Evolutionary conservation across 768 basidiomycete species (phyloP).

Genomic region (Suillus subaureus): DNA sequence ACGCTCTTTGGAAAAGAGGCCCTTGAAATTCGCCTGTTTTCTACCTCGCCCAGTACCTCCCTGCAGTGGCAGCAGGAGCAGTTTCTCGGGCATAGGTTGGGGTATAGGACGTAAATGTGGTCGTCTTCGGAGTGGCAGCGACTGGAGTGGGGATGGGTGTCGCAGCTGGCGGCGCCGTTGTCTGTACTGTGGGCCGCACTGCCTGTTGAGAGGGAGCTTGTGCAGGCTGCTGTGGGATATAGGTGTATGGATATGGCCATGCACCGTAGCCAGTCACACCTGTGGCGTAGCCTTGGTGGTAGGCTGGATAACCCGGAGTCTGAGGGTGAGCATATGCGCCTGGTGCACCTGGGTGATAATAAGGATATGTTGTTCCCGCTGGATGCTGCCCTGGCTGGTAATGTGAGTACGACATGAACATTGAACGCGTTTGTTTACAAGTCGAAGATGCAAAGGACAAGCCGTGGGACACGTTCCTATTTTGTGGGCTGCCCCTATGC

Average conservation of each 20-base stretch:
- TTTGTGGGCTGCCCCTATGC: conserved; percentile 5
- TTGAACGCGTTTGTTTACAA: conserved; percentile 5
- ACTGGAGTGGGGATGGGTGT: conserved; percentile 33
- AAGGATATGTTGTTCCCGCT: conserved; percentile 59
- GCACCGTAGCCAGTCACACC: conserved; percentile 68
- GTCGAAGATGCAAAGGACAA: background rate
- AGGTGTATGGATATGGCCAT: conserved; percentile 73
- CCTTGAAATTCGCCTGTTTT: conserved; percentile 71
- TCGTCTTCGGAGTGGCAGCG: conserved; percentile 36
- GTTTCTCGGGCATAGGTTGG: conserved; percentile 55
- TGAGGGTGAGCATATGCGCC: conserved; percentile 41
- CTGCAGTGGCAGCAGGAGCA: conserved; percentile 39
- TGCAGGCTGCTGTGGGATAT: conserved; percentile 46
- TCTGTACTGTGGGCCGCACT: conserved; percentile 31
- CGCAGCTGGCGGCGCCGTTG: conserved; percentile 29
- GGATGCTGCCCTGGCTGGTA: conserved; percentile 35
- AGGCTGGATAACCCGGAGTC: conserved; percentile 51
- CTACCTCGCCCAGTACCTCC: conserved; percentile 51
- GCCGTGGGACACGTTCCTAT: conserved; percentile 4
- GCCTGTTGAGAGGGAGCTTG: conserved; percentile 29
- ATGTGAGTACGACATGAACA: conserved; percentile 37
- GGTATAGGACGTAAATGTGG: conserved; percentile 60
- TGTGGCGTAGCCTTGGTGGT: conserved; percentile 52
- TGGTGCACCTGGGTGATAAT: conserved; percentile 55
- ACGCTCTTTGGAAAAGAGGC: conserved; percentile 83